A percentile compares a stretch with the other conserved stretches of the same genome.
These are phyloP conservation scores for Boletus smithii DNA, from an alignment of 1,284 basidiomycete species.

Conservation along the genomic window DNA sequence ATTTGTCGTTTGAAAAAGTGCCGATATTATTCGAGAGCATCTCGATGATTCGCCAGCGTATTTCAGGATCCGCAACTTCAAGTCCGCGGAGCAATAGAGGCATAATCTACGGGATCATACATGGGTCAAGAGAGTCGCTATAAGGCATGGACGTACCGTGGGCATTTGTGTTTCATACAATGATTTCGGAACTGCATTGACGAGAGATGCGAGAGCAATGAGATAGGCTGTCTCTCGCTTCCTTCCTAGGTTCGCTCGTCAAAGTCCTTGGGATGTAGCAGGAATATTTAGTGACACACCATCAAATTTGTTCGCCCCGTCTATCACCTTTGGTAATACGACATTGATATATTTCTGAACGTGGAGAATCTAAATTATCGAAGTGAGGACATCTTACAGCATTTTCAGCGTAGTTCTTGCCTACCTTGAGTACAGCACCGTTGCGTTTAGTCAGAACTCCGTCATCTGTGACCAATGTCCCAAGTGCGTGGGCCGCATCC, in stretches of 20 bases:
- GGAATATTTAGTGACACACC: constrained; percentile 36
- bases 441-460: constrained; percentile 72
- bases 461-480: constrained; percentile 59
- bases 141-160: constrained; percentile 44
- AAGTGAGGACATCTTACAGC: not conserved
- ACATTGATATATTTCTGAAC: constrained; percentile 80
- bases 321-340: constrained; percentile 74
- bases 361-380: constrained; percentile 65
- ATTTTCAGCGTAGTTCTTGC: constrained; percentile 8
- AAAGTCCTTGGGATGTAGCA: not conserved
- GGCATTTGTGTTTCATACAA: constrained; percentile 68
- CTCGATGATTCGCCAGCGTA: constrained; percentile 79
- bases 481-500: constrained; percentile 73
- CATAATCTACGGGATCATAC: constrained; percentile 59
- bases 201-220: constrained; percentile 79
- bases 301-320: constrained; percentile 48
- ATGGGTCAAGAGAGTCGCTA: not conserved
- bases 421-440: constrained; percentile 72
- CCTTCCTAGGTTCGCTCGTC: constrained; percentile 39
- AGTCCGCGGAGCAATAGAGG: constrained; percentile 87
- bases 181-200: constrained; percentile 77
- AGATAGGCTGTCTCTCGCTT: constrained; percentile 66
- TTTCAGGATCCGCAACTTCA: constrained; percentile 67
- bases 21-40: constrained; percentile 73
- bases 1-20: constrained; percentile 49